Base-by-base conservation (phyloP, 2,329 filamentous ascomycete genomes). In the Trichoderma aggressivum region DNA sequence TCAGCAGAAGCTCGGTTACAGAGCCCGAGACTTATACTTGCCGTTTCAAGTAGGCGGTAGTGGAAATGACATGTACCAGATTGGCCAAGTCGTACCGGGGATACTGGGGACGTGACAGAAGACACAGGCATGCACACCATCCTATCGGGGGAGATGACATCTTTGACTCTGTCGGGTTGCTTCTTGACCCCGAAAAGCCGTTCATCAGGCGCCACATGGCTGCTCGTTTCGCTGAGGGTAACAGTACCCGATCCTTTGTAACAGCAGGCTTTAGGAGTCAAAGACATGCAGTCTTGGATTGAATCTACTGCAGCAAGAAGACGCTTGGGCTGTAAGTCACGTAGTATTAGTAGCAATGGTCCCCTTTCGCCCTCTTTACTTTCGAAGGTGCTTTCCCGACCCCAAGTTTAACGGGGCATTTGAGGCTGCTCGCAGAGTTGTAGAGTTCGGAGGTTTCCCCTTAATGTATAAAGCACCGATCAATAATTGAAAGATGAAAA, bases 181-280 rank as follows among this genome's bases (percentile, higher is more conserved):
- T 68, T 34, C 28, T 26, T 14, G 28, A 68, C 34, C 65, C 65
- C 65, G 65, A 68, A 24, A 43, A 60, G 65, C 65, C 65, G 65
- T 60, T 18, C n/a, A 24, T 28, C 24, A 30, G 28, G 36, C 18
- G 55, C 65, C 62, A 67, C 53, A 60, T 50, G 65, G 24, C 36
- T 36, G 39, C 39, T 36, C 30, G 47, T 32, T 34, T 28, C 32
- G 12, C 47, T n/a, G 26, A 8, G 53, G 47, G 62, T 7, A 65
- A 14, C 62, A 11, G 32, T 28, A 18, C 30, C 50, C 47, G 16
- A 36, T 24, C 18, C 43, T 58, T 10, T 43, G 28, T 18, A 18
- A 14, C 50, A 28, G 21, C 47, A 24, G 10, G 47, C 47, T 50
- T 12, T 3, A 39, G 26, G n/a, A 21, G 16, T 34, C 43, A 24